phyloP scores from a whole-genome alignment of 169 alveolate species.

The Plasmodium malariae region DNA sequence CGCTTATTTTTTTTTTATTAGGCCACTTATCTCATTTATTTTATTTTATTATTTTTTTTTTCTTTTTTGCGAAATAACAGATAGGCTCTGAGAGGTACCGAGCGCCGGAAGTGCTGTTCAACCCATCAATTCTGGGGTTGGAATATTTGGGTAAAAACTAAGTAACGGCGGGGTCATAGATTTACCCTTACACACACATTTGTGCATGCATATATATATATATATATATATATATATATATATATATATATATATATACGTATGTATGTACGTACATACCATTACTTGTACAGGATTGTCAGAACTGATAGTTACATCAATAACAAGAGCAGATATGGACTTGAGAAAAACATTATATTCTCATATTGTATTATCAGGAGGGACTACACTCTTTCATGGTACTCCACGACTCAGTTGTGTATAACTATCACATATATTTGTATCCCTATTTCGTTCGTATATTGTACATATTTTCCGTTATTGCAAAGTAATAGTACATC shows the following conservation, averaged over 20 bases:
- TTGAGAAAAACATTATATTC: constrained; percentile 84
- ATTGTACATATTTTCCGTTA: not conserved
- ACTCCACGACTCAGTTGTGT: constrained; percentile 16
- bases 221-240: no score
- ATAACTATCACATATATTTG: no score
- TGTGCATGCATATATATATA: constrained; percentile 4
- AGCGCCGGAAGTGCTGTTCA: constrained; percentile 81
- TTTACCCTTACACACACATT: no score
- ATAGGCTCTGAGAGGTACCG: constrained; percentile 81
- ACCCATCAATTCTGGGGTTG: constrained; percentile 75
- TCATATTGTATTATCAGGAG: constrained; percentile 86
- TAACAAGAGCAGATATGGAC: constrained; percentile 87
- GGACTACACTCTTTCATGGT: constrained; percentile 86
- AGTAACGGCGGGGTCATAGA: no score
- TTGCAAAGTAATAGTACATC: not conserved
- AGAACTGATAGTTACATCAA: constrained; percentile 79
- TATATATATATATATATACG: no score
- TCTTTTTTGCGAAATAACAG: not conserved
- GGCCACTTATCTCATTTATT: not conserved
- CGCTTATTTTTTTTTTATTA: no score
- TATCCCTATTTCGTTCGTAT: not conserved
- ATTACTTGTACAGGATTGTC: constrained; percentile 74
- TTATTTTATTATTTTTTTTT: not conserved
- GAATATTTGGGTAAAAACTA: constrained; percentile 77
- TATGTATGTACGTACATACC: no score